Base-by-base conservation (phyloP, 2,329 filamentous ascomycete species). In the Fusarium marasasianum region DNA sequence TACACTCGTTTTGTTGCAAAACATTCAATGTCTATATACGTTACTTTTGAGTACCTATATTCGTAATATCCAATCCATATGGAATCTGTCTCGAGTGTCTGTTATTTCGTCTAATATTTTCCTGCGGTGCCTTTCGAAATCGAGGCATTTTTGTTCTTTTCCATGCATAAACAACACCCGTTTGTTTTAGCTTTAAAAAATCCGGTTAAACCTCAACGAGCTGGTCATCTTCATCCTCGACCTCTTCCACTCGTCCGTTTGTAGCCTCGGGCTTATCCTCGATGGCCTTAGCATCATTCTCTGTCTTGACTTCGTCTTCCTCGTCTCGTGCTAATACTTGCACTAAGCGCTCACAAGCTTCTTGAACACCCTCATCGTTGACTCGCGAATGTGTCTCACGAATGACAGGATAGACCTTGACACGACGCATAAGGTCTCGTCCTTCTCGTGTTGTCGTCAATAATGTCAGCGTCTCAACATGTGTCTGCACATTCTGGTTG, bases 341-440 rank as follows among this genome's bases (percentile, higher is more conserved):
- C 53, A 99, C 96, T 59, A 98, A 80, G 64, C 96, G 88, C 81
- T 98, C 96, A 78, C 94, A 97, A 2, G 91, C 93, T 76, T 98
- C 95, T 74, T 89, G 88, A 6, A 98, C 94, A 22, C 87, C 91
- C 51, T 97, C 94, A 78, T 98, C 87, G 29, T 95, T 87, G 9
- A 95, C 91, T 29, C 91, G 89, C 71, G 92, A 78, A 85, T 99
- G 96, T 38, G 93, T 92, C 82, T 98, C 96, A 58, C 96, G 88
- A 26, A 98, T 86, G 53, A 98, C 91, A 0, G 95, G 94, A 81
- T 99, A 99, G 2, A 98, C 93, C 77, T 94, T 94, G 51, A 96
- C 86, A 24, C 88, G 85, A 24, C 95, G 88, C 87, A 98, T 86
- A 62, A 89, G 84, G 12, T 97, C 93, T 68, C 96, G 89, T 4